These are phyloP conservation scores for Neofusicoccum kwambonambiense DNA, from an alignment of 2,329 filamentous ascomycete genomes.

Conservation along the genomic window DNA sequence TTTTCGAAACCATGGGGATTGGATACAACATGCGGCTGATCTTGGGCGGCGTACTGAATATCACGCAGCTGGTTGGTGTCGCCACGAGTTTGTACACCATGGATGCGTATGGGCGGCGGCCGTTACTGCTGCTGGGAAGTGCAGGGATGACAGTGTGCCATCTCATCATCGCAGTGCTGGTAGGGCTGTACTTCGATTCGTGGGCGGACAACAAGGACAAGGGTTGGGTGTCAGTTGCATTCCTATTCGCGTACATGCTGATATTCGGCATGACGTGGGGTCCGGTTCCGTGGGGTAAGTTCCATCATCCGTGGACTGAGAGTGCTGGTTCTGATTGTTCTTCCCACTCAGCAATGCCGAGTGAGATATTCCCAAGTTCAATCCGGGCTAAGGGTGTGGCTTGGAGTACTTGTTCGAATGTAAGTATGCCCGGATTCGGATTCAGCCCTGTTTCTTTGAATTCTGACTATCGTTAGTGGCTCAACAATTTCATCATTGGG, in stretches of 20 bases:
- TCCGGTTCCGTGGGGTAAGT: slow-evolving; percentile 43
- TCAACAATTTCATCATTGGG: slow-evolving; percentile 65
- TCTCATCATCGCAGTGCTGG: slow-evolving; percentile 52
- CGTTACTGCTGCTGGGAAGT: slow-evolving; percentile 43
- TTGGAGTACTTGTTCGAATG: slow-evolving; percentile 60
- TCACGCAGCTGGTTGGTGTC: slow-evolving; percentile 44
- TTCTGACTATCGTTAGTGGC: slow-evolving; percentile 41
- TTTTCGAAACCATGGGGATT: slow-evolving; percentile 44
- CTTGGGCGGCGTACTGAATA: slow-evolving; percentile 43
- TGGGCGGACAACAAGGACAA: slow-evolving; percentile 52
- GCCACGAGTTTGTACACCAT: slow-evolving; percentile 42
- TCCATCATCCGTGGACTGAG: no score
- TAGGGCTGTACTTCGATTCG: slow-evolving; percentile 51
- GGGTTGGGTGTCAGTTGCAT: slow-evolving; percentile 57
- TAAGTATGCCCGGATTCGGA: slow-evolving; percentile 38
- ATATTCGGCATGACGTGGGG: slow-evolving; percentile 62
- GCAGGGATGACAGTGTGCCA: slow-evolving; percentile 50
- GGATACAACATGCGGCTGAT: slow-evolving; percentile 38
- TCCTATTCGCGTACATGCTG: slow-evolving; percentile 61
- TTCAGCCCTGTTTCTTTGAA: slow-evolving; percentile 16
- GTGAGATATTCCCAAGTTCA: slow-evolving; percentile 64
- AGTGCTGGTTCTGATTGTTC: no score
- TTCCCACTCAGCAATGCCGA: slow-evolving; percentile 38
- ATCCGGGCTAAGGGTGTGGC: slow-evolving; percentile 65
- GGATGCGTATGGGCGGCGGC: slow-evolving; percentile 42